Percentiles rank a stretch among this genome's conserved stretches.
Evolutionary conservation across 257 asterid species (phyloP).

Genomic region (Nicotiana noctiflora): DNA sequence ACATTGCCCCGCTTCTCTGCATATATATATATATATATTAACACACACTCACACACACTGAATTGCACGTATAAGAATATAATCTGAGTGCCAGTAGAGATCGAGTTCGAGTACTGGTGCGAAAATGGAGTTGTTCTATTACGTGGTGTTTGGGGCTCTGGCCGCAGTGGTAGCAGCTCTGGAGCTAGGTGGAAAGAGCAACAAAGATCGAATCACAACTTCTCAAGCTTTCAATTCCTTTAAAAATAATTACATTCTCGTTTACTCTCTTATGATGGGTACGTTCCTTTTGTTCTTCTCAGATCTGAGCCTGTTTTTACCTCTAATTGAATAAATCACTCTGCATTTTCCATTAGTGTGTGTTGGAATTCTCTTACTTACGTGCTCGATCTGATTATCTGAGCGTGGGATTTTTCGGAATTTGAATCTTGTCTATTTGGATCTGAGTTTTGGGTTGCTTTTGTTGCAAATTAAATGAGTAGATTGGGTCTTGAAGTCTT

Average conservation of each 20-base stretch:
- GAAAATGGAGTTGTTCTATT: constrained; percentile 79
- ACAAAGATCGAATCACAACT: constrained; percentile 81
- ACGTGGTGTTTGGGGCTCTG: constrained; percentile 58
- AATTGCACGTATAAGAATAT: not conserved
- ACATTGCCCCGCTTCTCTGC: not conserved
- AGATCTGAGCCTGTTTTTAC: constrained; percentile 18
- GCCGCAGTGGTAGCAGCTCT: constrained; percentile 63
- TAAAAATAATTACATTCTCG: constrained; percentile 87
- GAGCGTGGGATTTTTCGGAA: not conserved
- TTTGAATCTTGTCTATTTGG: not conserved
- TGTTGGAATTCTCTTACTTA: not conserved
- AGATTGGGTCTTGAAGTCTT: not conserved
- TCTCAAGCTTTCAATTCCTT: constrained; percentile 73
- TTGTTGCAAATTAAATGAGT: too few species aligned
- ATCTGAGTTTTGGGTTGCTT: not conserved
- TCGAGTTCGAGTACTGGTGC: not conserved
- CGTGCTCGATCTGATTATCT: constrained; percentile 4
- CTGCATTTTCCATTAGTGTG: not conserved
- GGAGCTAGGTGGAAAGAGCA: constrained; percentile 65
- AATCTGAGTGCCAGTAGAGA: constrained; percentile 1
- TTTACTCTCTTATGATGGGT: constrained; percentile 98
- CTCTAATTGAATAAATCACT: not conserved
- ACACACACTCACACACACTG: not conserved
- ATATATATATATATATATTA: not conserved
- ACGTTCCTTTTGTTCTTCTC: constrained; percentile 7